These are phyloP conservation scores for Selenicereus undatus DNA, from an alignment of 148 eudicot genomes.

Conservation along the genomic window DNA sequence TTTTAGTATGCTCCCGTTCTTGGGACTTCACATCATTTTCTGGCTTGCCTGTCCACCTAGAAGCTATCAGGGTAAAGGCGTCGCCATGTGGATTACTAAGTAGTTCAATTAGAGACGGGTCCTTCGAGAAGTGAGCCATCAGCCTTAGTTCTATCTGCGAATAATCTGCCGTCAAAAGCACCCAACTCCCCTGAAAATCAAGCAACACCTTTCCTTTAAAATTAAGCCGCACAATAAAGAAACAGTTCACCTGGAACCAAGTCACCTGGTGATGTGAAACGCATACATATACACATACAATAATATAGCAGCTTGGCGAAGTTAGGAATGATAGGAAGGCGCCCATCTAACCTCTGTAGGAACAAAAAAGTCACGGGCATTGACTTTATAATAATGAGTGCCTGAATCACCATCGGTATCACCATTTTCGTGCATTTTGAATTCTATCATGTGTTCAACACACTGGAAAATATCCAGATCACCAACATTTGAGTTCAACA, in stretches of 20 bases:
- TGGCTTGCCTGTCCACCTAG: conserved; percentile 75
- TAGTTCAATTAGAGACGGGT: conserved; percentile 64
- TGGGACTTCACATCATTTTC: conserved; percentile 56
- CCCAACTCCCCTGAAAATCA: conserved; percentile 76
- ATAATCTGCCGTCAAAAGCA: conserved; percentile 91
- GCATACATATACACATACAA: neutral
- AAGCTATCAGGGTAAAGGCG: conserved; percentile 85
- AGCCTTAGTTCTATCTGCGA: conserved; percentile 93
- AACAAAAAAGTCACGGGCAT: conserved; percentile 83
- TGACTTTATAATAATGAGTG: conserved; percentile 40
- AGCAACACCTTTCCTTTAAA: neutral
- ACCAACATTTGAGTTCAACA: conserved; percentile 4
- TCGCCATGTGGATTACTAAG: conserved; percentile 72
- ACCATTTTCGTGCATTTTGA: conserved; percentile 41
- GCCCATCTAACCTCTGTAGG: conserved; percentile 69
- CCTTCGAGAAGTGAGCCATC: conserved; percentile 98
- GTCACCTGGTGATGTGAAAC: neutral
- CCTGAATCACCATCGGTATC: conserved; percentile 39
- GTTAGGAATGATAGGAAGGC: neutral
- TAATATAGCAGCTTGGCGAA: neutral
- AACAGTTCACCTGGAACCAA: neutral
- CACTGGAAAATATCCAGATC: conserved; percentile 44
- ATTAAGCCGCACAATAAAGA: neutral
- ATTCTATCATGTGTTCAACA: conserved; percentile 88
- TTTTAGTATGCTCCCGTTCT: conserved; percentile 92